Conservation (phyloP, 2,329 filamentous ascomycete genomes). For the Emmonsiellopsis sp. region DNA sequence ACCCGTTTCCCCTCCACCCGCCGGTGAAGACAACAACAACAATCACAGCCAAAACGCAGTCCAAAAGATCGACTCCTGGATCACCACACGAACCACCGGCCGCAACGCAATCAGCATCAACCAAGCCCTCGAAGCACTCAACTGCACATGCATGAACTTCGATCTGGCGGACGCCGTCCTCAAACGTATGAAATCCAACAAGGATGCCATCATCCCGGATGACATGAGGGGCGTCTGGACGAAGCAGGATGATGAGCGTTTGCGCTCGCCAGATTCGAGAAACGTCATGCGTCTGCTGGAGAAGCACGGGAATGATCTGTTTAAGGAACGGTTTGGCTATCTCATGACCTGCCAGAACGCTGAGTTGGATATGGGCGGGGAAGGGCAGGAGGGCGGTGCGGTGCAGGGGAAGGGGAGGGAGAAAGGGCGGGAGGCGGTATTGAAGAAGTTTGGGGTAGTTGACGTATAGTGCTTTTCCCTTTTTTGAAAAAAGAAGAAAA, state of each 20-base stretch:
- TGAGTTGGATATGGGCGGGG: slow-evolving; percentile 4
- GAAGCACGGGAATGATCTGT: slow-evolving; percentile 35
- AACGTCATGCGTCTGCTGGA: slow-evolving; percentile 25
- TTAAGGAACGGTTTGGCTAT: slow-evolving; percentile 29
- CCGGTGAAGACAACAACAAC: background rate
- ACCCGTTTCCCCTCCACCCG: background rate
- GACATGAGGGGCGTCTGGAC: slow-evolving; percentile 40
- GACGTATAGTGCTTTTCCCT: background rate
- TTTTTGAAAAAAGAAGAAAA: too few species aligned
- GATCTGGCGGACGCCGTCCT: slow-evolving; percentile 28
- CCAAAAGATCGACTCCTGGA: slow-evolving; percentile 28
- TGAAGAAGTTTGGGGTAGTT: too few species aligned
- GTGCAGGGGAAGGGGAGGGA: background rate
- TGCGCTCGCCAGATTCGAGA: slow-evolving; percentile 25
- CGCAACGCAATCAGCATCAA: slow-evolving; percentile 21
- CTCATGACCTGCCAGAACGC: slow-evolving; percentile 16
- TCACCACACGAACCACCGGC: slow-evolving; percentile 22
- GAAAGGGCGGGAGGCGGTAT: background rate
- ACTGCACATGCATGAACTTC: slow-evolving; percentile 32
- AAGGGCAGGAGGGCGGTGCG: slow-evolving; percentile 11
- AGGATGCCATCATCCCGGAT: slow-evolving; percentile 24
- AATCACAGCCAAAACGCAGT: background rate
- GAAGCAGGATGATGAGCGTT: slow-evolving; percentile 31
- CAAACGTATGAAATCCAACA: slow-evolving; percentile 19
- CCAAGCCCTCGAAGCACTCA: slow-evolving; percentile 25